phyloP scores from a whole-genome alignment of 2,329 filamentous ascomycete species.

The Cladosporium phlei region DNA sequence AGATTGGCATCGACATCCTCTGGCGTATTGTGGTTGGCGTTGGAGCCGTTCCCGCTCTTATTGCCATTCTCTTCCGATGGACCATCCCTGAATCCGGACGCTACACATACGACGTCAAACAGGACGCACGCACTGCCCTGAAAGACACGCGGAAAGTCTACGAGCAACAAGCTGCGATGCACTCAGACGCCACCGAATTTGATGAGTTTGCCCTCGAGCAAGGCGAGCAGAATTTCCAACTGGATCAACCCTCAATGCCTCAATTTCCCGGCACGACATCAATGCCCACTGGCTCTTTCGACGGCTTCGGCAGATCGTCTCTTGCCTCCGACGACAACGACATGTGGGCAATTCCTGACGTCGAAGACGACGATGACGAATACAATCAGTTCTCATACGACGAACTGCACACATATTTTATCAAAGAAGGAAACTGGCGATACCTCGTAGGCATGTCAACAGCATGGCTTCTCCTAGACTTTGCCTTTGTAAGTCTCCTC shows the following conservation, averaged over 20 bases:
- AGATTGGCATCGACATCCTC: constrained; percentile 33
- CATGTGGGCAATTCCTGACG: constrained; percentile 6
- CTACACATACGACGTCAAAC: constrained; percentile 36
- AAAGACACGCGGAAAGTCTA: constrained; percentile 21
- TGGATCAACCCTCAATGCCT: not conserved
- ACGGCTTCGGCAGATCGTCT: constrained; percentile 2
- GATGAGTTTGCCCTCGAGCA: not conserved
- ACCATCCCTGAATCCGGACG: constrained; percentile 39
- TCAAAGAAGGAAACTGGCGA: constrained; percentile 21
- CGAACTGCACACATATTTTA: constrained; percentile 18
- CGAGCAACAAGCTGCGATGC: constrained; percentile 4
- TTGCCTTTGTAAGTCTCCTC: constrained; percentile 17
- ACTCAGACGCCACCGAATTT: constrained; percentile 5
- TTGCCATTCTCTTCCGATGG: constrained; percentile 37
- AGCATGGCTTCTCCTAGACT: constrained; percentile 20
- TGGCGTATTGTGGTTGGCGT: constrained; percentile 40
- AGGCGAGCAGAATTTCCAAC: not conserved
- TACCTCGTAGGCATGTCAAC: constrained; percentile 20
- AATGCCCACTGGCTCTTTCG: not conserved
- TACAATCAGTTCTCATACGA: constrained; percentile 17
- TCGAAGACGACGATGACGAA: constrained; percentile 5
- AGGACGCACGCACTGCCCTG: constrained; percentile 27
- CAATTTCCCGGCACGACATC: constrained; percentile 1
- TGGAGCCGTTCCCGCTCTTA: constrained; percentile 35
- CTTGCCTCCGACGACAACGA: constrained; percentile 17